Base-by-base conservation (phyloP, 345 rosid genomes). In the Acer saccharum region DNA sequence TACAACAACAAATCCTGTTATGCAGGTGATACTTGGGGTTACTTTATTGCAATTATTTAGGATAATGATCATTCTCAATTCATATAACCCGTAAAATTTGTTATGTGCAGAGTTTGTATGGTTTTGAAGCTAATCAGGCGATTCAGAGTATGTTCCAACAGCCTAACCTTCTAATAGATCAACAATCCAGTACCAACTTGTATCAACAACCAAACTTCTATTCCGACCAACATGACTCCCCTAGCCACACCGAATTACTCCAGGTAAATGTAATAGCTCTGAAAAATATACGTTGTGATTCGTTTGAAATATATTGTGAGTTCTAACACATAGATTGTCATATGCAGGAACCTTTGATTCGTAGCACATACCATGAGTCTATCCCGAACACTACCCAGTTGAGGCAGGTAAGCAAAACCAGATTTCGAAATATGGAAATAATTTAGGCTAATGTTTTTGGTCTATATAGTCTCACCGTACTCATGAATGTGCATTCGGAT, bases 81-180 rank as follows among this genome's bases (percentile, higher is more conserved):
- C 75, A 29, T 50, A 4, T 48, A 50, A 44, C 32, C 4, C 4
- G 18, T 54, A 25, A 69, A 29, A 55, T 67, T 65, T 68, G 58
- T 66, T 12, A 20, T 68, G 18, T 20, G 29, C 86, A 80, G 86
- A 76, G 82, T 32, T 70, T 79, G 72, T 79, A 69, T 52, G 68
- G 65, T 66, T 81, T 84, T 57, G 76, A 78, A 62, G 76, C 76
- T 5, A 81, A 65, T 60, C 87, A 76, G 77, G 84, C 35, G 39
- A 73, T 74, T 64, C 81, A 81, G 50, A 66, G 81, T 61, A 17
- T 76, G 72, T 74, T 73, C 55, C 75, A 60, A 21, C 81, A 76
- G 71, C 79, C 82, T 72, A 75, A 71, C 79, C 57, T 82, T 29
- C 71, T 81, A 18, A 67, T 70, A n/a, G 74, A 79, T 23, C 79